A percentile compares a stretch with the other conserved stretches of the same genome.
phyloP scores from a whole-genome alignment of 2,329 filamentous ascomycete species.

The Botrytis squamosa region DNA sequence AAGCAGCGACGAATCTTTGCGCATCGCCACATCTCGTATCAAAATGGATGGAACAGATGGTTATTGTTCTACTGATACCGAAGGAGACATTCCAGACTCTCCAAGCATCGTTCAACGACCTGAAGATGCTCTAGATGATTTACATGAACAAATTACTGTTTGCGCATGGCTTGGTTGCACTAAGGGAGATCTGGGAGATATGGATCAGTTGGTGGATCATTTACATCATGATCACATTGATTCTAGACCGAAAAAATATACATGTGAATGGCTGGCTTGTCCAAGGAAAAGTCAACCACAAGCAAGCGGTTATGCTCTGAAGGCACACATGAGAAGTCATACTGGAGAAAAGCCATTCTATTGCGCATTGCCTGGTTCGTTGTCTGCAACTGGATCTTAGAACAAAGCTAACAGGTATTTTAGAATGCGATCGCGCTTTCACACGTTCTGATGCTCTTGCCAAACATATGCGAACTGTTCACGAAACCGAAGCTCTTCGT shows the following conservation, averaged over 20 bases:
- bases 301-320: slow-evolving; percentile 91
- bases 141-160: slow-evolving; percentile 71
- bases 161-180: slow-evolving; percentile 78
- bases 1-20: slow-evolving; percentile 25
- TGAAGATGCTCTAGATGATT: slow-evolving; percentile 66
- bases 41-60: slow-evolving; percentile 42
- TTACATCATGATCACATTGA: slow-evolving; percentile 94
- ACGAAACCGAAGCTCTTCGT: slow-evolving; percentile 92
- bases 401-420: background rate
- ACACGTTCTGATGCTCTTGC: slow-evolving; percentile 93
- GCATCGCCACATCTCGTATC: slow-evolving; percentile 35
- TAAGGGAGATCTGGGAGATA: slow-evolving; percentile 70
- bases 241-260: slow-evolving; percentile 90
- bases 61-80: slow-evolving; percentile 82
- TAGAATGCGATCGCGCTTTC: slow-evolving; percentile 96
- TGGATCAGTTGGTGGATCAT: slow-evolving; percentile 79
- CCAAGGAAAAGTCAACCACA: slow-evolving; percentile 84
- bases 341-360: slow-evolving; percentile 98
- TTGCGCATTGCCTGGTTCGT: slow-evolving; percentile 84
- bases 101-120: slow-evolving; percentile 60
- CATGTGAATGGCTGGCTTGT: slow-evolving; percentile 96
- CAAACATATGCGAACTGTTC: slow-evolving; percentile 98
- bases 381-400: background rate
- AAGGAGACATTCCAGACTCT: slow-evolving; percentile 76
- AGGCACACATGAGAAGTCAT: slow-evolving; percentile 96